A percentile compares a stretch with the other conserved stretches of the same genome.
phyloP scores from a whole-genome alignment of 1,139 yeast genomes.

The Candida anutae region DNA sequence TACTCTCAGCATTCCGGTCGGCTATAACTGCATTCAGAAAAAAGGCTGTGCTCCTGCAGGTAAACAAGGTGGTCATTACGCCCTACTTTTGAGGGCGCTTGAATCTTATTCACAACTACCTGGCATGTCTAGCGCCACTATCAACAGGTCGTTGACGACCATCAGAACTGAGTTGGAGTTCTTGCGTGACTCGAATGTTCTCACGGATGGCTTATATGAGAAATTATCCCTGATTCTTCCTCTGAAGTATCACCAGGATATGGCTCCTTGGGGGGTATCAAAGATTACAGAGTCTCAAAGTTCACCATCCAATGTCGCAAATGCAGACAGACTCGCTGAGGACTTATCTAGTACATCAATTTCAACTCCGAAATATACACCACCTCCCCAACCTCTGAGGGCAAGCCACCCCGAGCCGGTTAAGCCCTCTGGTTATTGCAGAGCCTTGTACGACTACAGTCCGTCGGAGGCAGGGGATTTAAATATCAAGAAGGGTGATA shows the following conservation, averaged over 20 bases:
- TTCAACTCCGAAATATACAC: conserved; percentile 8
- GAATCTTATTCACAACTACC: no score
- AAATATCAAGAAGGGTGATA: conserved; percentile 55
- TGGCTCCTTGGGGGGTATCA: conserved; percentile 42
- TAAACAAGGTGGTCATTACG: no score
- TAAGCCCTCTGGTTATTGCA: conserved; percentile 37
- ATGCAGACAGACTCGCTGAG: conserved; percentile 13
- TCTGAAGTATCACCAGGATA: conserved; percentile 45
- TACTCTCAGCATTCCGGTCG: no score
- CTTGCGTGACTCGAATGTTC: conserved; percentile 68
- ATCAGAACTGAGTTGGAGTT: conserved; percentile 77
- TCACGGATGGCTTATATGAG: conserved; percentile 49
- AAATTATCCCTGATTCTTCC: conserved; percentile 53
- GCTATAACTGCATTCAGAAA: no score
- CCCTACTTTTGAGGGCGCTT: no score
- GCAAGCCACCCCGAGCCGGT: conserved; percentile 11
- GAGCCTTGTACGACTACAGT: conserved; percentile 69
- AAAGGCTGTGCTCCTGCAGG: no score
- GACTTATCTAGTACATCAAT: conserved; percentile 18
- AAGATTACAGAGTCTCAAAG: conserved; percentile 20
- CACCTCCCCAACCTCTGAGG: conserved; percentile 17
- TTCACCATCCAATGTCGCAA: conserved; percentile 3
- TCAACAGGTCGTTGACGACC: conserved; percentile 72
- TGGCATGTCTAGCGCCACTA: conserved; percentile 53
- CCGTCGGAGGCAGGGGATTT: conserved; percentile 69